Percentiles rank a stretch among this genome's conserved stretches.
These are phyloP conservation scores for Wilcoxina mikolae DNA, from an alignment of 495 filamentous ascomycete species.

Conservation along the genomic window DNA sequence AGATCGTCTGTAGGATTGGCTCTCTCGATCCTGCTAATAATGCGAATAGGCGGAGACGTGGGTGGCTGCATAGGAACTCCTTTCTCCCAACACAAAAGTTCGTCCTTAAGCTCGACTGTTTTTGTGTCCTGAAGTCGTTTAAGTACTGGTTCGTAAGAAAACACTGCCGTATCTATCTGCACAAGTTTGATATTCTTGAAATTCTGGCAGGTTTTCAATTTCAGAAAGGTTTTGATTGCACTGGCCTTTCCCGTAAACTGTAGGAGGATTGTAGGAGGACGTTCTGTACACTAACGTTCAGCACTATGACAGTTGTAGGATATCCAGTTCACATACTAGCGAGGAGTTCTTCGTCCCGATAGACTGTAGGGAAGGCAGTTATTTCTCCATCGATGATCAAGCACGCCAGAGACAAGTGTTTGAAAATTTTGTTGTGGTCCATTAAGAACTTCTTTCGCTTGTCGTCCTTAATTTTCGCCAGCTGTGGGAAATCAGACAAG, in stretches of 20 bases:
- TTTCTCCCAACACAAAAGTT: conserved; percentile 33
- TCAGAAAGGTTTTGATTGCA: conserved; percentile 30
- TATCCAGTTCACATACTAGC: no score
- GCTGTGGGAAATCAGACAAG: conserved; percentile 33
- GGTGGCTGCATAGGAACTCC: conserved; percentile 19
- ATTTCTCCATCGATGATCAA: conserved; percentile 38
- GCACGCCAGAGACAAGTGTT: conserved; percentile 48
- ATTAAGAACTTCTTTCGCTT: conserved; percentile 36
- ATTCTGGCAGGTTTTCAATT: conserved; percentile 31
- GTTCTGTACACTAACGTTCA: conserved; percentile 33
- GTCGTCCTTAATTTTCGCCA: conserved; percentile 25
- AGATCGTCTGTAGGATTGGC: conserved; percentile 12
- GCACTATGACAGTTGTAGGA: conserved; percentile 38
- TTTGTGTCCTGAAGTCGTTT: conserved; percentile 41
- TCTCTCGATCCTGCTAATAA: conserved; percentile 22
- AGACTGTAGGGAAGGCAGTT: conserved; percentile 47
- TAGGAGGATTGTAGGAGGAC: conserved; percentile 31
- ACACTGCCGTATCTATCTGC: conserved; percentile 49
- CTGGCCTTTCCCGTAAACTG: conserved; percentile 12
- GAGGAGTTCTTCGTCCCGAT: conserved; percentile 43
- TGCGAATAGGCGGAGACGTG: conserved; percentile 13
- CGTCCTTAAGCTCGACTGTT: conserved; percentile 39
- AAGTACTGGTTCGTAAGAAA: conserved; percentile 60
- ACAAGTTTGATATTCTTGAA: conserved; percentile 37
- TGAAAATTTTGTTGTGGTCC: conserved; percentile 38